Evolutionary conservation across 371 early-diverging fungal genomes (phyloP), one percentile per base, ranked within the genome.

Genomic region (Dipsacomyces acuminosporus): DNA sequence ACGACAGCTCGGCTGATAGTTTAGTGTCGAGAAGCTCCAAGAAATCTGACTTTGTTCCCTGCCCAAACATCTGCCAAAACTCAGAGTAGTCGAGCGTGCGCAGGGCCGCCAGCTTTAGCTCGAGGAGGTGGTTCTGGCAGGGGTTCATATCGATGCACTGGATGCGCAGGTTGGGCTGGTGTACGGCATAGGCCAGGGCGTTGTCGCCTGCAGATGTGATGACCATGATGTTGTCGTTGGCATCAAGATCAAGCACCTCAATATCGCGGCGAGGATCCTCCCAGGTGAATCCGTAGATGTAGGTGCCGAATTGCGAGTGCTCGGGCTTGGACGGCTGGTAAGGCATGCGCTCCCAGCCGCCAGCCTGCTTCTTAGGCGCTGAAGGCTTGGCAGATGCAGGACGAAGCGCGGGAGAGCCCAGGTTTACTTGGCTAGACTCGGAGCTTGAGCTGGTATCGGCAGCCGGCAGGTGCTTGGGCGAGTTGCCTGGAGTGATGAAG

Each of bases 141-240:
- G 91, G 91, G 60, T 91, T 91, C 81, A 91, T 83, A 63, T 91
- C 91, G 34, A 89, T 80, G 64, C 87, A 87, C 64, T 91, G 89
- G 45, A 91, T 84, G 7, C 81, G 67, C 17, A 80, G 80, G 1
- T 84, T 85, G 24, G 79, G 78, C 21, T 82, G 84, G 51, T 86
- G 72, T 20, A 81, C 65, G 8, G 87, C 87, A 62, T 91, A 91
- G 51, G 89, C 91, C 21, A 91, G 74, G 5, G 86, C 87, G 59
- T 91, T 91, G 73, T 89, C 90, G 35, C 91, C 91, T 0, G 89
- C 91, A 3, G 88, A 88, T 7, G 90, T 87, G 44, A 91, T 89
- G n/a, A 85, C 83, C 66, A 91, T 75, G 79, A 91, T 78, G 17
- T 74, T 76, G 71, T 91, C 91, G 43, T 80, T 77, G 38, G 73